Conservation (phyloP, 495 filamentous ascomycete species). For the Penicillium psychrofluorescens region DNA sequence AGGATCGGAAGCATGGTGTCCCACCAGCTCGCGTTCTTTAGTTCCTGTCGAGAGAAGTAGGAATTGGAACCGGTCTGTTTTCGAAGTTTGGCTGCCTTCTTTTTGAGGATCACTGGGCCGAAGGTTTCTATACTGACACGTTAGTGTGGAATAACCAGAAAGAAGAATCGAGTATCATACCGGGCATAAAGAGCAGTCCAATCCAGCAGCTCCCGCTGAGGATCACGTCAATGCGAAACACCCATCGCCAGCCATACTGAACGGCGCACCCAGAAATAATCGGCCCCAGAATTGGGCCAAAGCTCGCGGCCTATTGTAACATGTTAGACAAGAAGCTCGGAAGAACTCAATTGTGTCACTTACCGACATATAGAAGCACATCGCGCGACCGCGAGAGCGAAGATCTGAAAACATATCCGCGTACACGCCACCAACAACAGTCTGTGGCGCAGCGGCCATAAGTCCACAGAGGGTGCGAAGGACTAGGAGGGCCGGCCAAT, state of each 20-base stretch:
- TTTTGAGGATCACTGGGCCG: constrained; percentile 58
- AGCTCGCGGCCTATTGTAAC: constrained; percentile 46
- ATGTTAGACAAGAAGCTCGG: background rate
- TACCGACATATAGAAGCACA: constrained; percentile 67
- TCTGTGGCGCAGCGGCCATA: constrained; percentile 59
- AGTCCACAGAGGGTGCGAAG: constrained; percentile 62
- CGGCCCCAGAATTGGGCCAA: constrained; percentile 61
- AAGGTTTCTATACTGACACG: constrained; percentile 48
- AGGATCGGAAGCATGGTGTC: constrained; percentile 32
- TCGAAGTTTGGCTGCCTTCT: constrained; percentile 55
- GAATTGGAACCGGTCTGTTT: constrained; percentile 44
- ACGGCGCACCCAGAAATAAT: constrained; percentile 58
- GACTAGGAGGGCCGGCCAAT: constrained; percentile 57
- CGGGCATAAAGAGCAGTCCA: constrained; percentile 37
- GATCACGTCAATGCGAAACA: constrained; percentile 57
- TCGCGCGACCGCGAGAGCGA: constrained; percentile 54
- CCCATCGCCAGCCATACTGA: constrained; percentile 58
- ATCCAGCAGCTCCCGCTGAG: constrained; percentile 40
- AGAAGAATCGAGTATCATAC: constrained; percentile 23
- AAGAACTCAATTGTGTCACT: constrained; percentile 14
- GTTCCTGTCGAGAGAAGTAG: constrained; percentile 30
- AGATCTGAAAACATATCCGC: constrained; percentile 62
- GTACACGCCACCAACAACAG: constrained; percentile 64
- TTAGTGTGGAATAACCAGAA: background rate
- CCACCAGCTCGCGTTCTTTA: constrained; percentile 27